Percentiles rank a stretch among this genome's conserved stretches.
Evolutionary conservation across 1,284 basidiomycete genomes (phyloP).

Genomic region (Cerioporus squamosus): DNA sequence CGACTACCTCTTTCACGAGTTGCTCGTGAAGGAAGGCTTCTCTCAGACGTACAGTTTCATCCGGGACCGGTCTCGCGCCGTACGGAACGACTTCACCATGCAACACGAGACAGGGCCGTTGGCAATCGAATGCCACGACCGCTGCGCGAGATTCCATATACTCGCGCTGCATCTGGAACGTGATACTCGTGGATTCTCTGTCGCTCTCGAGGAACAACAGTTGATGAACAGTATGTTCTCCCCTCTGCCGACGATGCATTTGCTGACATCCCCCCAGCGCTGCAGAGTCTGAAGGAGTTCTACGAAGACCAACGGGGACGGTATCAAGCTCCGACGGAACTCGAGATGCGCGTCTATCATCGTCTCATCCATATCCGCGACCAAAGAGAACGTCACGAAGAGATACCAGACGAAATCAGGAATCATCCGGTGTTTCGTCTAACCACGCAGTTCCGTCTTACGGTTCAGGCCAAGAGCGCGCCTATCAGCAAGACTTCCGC

Average conservation of each 20-base stretch:
- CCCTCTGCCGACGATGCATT: not conserved
- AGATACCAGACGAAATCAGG: slow-evolving; percentile 77
- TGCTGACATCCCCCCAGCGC: slow-evolving; percentile 53
- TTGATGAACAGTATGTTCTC: slow-evolving; percentile 80
- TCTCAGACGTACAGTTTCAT: slow-evolving; percentile 83
- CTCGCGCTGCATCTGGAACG: slow-evolving; percentile 81
- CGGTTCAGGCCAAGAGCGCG: slow-evolving; percentile 82
- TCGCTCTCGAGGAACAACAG: slow-evolving; percentile 85
- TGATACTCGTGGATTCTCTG: slow-evolving; percentile 63
- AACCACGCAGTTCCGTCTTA: slow-evolving; percentile 79
- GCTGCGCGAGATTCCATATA: slow-evolving; percentile 94
- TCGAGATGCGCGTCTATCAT: slow-evolving; percentile 97
- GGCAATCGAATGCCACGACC: slow-evolving; percentile 91
- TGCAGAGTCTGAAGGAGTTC: slow-evolving; percentile 91
- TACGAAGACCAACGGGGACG: slow-evolving; percentile 83
- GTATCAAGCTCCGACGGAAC: slow-evolving; percentile 79
- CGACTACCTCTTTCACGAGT: slow-evolving; percentile 89
- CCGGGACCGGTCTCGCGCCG: slow-evolving; percentile 89
- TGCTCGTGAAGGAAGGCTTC: slow-evolving; percentile 75
- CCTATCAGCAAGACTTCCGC: slow-evolving; percentile 72
- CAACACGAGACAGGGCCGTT: slow-evolving; percentile 81
- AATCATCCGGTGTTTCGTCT: slow-evolving; percentile 79
- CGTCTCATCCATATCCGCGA: slow-evolving; percentile 91
- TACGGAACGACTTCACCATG: slow-evolving; percentile 94
- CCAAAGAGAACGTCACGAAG: slow-evolving; percentile 79